Evolutionary conservation across 495 filamentous ascomycete species (phyloP), one percentile per base, ranked within the genome.

Genomic region (Xylaria sp.): DNA sequence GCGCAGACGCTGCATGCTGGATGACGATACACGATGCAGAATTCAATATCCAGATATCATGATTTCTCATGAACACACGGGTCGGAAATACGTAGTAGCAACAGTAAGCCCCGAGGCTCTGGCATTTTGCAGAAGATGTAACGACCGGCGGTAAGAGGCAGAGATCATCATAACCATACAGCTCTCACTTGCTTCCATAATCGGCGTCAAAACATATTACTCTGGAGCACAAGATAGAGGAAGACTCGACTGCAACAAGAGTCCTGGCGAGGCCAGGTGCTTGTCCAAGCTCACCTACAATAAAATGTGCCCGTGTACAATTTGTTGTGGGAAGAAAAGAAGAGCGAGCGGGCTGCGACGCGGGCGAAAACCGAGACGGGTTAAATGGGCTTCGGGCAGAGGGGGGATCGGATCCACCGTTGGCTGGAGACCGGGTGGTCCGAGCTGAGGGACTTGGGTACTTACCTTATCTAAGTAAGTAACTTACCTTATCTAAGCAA

Each of bases 261-360:
- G 73, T 72, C 72, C 78, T 73, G 77, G 75, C 75, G 69, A 50
- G 50, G 40, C 71, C 76, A 79, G 78, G 73, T 73, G 71, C 81
- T 82, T 81, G 80, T 78, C 69, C 82, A 82, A 84, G 82, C 80
- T 85, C 85, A 88, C 92, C 94, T 92, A 97, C 94, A 95, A 97
- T 95, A 97, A 88, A 90, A 80, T 85, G 88, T 89, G 91, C 85
- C 88, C 91, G 80, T 86, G 78, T 86, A 86, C 84, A 86, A 86
- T 86, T 86, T 86, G 83, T 83, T 85, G 81, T 85, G 73, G 73
- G 72, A 82, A 74, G 79, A 83, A 81, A 85, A 82, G 78, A 80
- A 81, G 75, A 79, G 81, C 80, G n/a, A n/a, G n/a, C n/a, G n/a
- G n/a, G n/a, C 71, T 73, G 72, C 77, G 78, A 72, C 78, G 4